phyloP scores from a whole-genome alignment of 805 yeast species.

The Myxozyma neglecta region DNA sequence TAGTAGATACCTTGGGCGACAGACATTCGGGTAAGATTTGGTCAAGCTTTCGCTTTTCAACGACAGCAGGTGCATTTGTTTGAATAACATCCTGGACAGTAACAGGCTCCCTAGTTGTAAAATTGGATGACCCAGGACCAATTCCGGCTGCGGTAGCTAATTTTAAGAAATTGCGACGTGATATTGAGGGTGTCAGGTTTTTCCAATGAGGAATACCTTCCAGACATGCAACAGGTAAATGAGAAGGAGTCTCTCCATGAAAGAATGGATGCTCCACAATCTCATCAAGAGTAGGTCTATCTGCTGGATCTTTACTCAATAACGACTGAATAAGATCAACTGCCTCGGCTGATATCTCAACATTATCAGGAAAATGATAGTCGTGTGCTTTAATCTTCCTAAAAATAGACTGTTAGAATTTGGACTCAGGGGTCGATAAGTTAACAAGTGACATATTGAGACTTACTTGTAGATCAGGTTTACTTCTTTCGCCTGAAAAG shows the following conservation, averaged over 20 bases:
- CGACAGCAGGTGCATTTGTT: neutral
- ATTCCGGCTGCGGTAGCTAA: constrained; percentile 31
- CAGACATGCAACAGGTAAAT: constrained; percentile 61
- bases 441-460: neutral
- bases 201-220: constrained; percentile 61
- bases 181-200: constrained; percentile 28
- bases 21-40: constrained; percentile 25
- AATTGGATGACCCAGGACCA: constrained; percentile 24
- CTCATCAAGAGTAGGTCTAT: constrained; percentile 78
- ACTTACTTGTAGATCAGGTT: constrained; percentile 72
- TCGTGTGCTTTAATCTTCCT: constrained; percentile 69
- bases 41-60: neutral
- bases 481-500: constrained; percentile 95
- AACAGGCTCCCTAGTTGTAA: constrained; percentile 25
- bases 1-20: constrained; percentile 23
- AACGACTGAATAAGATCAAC: constrained; percentile 68
- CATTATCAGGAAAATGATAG: constrained; percentile 71
- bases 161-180: constrained; percentile 22
- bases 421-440: neutral
- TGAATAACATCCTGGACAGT: constrained; percentile 10
- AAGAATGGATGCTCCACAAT: constrained; percentile 86
- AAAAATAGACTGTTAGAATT: neutral
- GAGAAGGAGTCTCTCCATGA: constrained; percentile 77
- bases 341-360: constrained; percentile 67
- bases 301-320: constrained; percentile 68